Percentiles rank a stretch among this genome's conserved stretches.
Evolutionary conservation across 2,329 filamentous ascomycete species (phyloP).

Genomic region (Xylaria sp.): DNA sequence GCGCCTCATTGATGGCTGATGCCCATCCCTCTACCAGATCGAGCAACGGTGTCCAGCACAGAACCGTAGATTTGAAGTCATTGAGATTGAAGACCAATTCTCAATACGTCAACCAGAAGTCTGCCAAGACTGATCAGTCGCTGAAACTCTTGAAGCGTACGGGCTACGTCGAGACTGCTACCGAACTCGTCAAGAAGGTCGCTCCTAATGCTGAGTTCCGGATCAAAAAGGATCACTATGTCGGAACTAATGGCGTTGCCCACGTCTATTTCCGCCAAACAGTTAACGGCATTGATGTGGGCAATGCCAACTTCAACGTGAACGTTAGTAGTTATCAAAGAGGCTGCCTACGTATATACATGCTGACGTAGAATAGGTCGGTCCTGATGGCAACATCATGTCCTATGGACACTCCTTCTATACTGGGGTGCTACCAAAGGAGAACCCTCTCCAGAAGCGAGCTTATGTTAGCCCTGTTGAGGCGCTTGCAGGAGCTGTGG

Average conservation of each 20-base stretch:
- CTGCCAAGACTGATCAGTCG: constrained; percentile 41
- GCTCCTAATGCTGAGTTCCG: constrained; percentile 59
- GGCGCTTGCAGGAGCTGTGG: constrained; percentile 56
- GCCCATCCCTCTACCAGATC: constrained; percentile 28
- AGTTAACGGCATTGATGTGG: constrained; percentile 66
- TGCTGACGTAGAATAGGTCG: constrained; percentile 53
- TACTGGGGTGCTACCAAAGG: constrained; percentile 57
- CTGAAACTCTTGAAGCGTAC: constrained; percentile 48
- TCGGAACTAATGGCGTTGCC: constrained; percentile 63
- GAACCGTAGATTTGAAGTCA: constrained; percentile 38
- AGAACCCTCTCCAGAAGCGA: constrained; percentile 54
- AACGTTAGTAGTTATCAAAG: constrained; percentile 58
- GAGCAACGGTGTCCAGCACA: constrained; percentile 21
- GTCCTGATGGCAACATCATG: constrained; percentile 64
- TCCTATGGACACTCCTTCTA: constrained; percentile 64
- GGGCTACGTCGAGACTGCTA: constrained; percentile 58
- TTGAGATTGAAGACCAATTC: constrained; percentile 48
- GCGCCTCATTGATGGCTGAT: constrained; percentile 24
- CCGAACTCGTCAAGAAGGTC: constrained; percentile 55
- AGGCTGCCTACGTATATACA: neutral
- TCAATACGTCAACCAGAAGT: constrained; percentile 48
- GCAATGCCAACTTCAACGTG: constrained; percentile 70
- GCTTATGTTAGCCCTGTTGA: constrained; percentile 55
- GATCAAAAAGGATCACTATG: constrained; percentile 63
- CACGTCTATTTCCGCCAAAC: constrained; percentile 72